Evolutionary conservation across 2,329 filamentous ascomycete genomes (phyloP).

Genomic region (Colletotrichum sojae): DNA sequence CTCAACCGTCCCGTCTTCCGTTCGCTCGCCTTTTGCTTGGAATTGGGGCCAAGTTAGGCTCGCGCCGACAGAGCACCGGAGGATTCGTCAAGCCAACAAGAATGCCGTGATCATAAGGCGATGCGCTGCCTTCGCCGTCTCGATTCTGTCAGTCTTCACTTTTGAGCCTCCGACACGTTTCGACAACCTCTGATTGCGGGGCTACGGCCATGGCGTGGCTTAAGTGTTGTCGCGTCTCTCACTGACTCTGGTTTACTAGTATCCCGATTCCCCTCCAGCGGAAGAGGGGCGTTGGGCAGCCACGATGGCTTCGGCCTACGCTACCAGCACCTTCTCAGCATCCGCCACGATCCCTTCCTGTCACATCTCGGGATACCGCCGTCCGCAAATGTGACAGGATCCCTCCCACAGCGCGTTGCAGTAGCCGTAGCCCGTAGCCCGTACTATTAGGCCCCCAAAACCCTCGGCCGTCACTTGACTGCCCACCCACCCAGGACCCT

Average conservation of each 20-base stretch:
- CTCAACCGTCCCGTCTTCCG: slow-evolving; percentile 14
- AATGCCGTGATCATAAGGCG: slow-evolving; percentile 10
- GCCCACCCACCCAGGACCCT: slow-evolving; percentile 27
- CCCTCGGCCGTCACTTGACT: slow-evolving; percentile 23
- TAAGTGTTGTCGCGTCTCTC: too few species aligned
- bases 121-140: not conserved
- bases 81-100: not conserved
- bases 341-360: slow-evolving; percentile 14
- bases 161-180: too few species aligned
- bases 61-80: not conserved
- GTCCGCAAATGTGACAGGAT: slow-evolving; percentile 32
- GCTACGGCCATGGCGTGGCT: not conserved
- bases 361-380: slow-evolving; percentile 37
- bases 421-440: not conserved
- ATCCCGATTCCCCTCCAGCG: too few species aligned
- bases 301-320: slow-evolving; percentile 5
- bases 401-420: slow-evolving; percentile 12
- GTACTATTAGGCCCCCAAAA: slow-evolving; percentile 22
- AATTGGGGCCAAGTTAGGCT: not conserved
- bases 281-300: slow-evolving; percentile 25
- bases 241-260: too few species aligned
- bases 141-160: too few species aligned
- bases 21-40: not conserved
- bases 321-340: not conserved
- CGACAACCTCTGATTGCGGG: too few species aligned